Base-by-base conservation (phyloP, 2,329 filamentous ascomycete genomes). In the Metarhizium robertsii region DNA sequence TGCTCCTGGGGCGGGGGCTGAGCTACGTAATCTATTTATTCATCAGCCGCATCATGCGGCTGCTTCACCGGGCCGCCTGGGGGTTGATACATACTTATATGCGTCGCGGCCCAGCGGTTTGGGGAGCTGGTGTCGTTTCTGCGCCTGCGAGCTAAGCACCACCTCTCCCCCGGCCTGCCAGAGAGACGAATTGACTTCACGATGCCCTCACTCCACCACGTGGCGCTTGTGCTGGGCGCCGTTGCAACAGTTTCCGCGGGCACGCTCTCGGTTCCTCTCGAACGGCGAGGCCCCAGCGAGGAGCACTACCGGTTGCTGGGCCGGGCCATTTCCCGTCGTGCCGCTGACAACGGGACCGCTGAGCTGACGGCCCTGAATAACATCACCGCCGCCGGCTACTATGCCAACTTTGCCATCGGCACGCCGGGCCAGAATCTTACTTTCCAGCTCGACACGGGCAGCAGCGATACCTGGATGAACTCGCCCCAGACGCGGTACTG, bases 401-500 rank as follows among this genome's bases (percentile, higher is more conserved):
- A 77, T 63, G 76, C 78, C 45, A 73, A 80, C 52, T 74, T 86
- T 46, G 69, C 70, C n/a, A 67, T 86, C 46, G 83, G 83, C 52
- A 83, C 81, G 0, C 83, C 83, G 0, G 70, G 73, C 0, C 83
- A 86, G 66, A 66, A 68, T 3, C 66, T 84, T 52, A 73, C 68
- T 53, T 72, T 86, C 61, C 72, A 80, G 53, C 74, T 85, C 59
- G 83, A 86, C 66, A 86, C 83, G 2, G 83, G 83, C 32, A 84
- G 79, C 65, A 83, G 79, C 60, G 83, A 86, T 64, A 77, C 81
- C 4, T 86, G 83, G 81, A 71, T 85, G 46, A 69, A 79, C 58
- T 81, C 84, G 4, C 74, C 77, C 14, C 71, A 71, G 52, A 90
- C 87, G 1, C 61, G 67, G 3, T 71, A 88, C 36, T 95, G 90